These are phyloP conservation scores for Picochlorum costavermella DNA, from an alignment of 139 green algal genomes.

Conservation along the genomic window DNA sequence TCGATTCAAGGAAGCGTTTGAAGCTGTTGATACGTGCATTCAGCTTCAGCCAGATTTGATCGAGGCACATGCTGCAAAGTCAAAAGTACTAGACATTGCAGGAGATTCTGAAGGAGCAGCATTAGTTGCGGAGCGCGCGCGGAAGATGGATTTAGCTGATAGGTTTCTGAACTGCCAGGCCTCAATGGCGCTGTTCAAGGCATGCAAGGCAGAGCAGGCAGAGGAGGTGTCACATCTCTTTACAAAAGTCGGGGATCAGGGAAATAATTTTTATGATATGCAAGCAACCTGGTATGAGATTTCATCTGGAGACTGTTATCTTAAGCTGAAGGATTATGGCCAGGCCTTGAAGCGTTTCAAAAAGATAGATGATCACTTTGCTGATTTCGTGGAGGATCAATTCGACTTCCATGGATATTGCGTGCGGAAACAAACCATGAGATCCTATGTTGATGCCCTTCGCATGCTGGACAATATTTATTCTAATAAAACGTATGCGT, in stretches of 20 bases:
- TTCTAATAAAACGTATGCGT: conserved; percentile 11
- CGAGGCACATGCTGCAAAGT: conserved; percentile 56
- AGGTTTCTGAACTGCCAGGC: conserved; percentile 87
- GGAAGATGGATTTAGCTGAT: conserved; percentile 79
- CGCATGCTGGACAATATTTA: conserved; percentile 29
- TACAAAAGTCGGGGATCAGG: conserved; percentile 78
- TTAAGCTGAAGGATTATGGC: conserved; percentile 31
- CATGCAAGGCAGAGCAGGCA: conserved; percentile 48
- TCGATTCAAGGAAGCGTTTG: conserved; percentile 54
- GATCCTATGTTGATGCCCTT: conserved; percentile 85
- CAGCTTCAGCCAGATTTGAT: conserved; percentile 57
- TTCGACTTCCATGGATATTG: conserved; percentile 99
- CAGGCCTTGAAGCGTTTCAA: conserved; percentile 83
- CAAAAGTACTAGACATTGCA: conserved; percentile 13
- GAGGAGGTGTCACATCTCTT: conserved; percentile 77
- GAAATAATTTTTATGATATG: conserved; percentile 91
- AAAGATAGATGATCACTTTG: conserved; percentile 75
- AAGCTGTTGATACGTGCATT: conserved; percentile 49
- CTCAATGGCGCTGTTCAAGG: conserved; percentile 62
- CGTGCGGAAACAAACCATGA: conserved; percentile 90
- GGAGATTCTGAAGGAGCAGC: conserved; percentile 49
- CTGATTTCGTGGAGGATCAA: conserved; percentile 88
- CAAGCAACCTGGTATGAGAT: conserved; percentile 95
- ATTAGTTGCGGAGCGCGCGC: conserved; percentile 50
- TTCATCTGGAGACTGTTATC: conserved; percentile 58